Base-by-base conservation (phyloP, 148 eudicot genomes). In the Fagopyrum tataricum region DNA sequence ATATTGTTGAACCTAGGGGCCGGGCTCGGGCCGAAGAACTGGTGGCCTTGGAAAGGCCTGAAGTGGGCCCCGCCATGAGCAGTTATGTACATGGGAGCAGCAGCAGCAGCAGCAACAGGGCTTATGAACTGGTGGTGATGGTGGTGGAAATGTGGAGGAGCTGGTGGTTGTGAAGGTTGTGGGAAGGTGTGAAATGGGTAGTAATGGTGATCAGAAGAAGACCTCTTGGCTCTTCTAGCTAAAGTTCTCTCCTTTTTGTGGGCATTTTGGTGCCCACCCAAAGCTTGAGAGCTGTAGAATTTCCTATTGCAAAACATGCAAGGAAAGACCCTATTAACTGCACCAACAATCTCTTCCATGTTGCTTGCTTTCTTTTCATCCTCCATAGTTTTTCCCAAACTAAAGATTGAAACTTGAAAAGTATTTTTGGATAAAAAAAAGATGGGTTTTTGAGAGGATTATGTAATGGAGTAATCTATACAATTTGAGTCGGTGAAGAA, bases 221-320 rank as follows among this genome's bases (percentile, higher is more conserved):
- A 73, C 72, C 88, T 82, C 61, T 83, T 82, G 31, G 77, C 86
- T 75, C 82, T 87, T 74, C 93, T 82, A 0, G 93, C 96, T 20
- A 92, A 93, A 21, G 81, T 82, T 69, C 98, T 79, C 66, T 95
- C 98, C 72, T 88, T 95, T 78, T 91, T 91, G 87, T 94, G 98
- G 11, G 98, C 98, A 72, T 94, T 94, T 79, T 94, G 98, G 70
- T 95, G 98, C 17, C 98, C 98, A 40, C 98, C 98, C 48, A 95
- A 64, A 1, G 98, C 98, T 78, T 95, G 98, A 55, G 98, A 95
- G 56, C 97, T 95, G 72, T 90, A 87, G 23, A 95, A 95, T 77
- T 87, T 95, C 73, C 98, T 87, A 48, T 96, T 87, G 73, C 98
- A 95, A 71, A 91, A 91, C 73, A 85, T 72, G 67, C 98, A 93